Percentiles rank a stretch among this genome's conserved stretches.
Conservation (phyloP, 78 protist genomes). For the Corallochytrium limacisporum region DNA sequence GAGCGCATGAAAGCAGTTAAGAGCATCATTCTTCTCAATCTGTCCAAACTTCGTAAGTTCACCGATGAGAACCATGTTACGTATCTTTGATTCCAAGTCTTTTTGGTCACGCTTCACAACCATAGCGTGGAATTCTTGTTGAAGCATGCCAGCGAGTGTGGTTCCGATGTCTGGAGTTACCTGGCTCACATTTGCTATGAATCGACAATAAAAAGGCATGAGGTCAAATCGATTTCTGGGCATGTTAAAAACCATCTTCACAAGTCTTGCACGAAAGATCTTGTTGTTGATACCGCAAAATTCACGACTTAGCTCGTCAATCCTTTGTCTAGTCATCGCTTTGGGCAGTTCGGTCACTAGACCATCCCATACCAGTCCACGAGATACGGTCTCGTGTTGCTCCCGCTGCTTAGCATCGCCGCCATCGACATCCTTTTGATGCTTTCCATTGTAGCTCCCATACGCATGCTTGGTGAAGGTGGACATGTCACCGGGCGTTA, state of each 20-base stretch:
- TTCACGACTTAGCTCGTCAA: slow-evolving; percentile 1
- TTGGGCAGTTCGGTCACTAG: neutral
- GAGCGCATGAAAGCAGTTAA: slow-evolving; percentile 30
- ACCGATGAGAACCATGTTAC: slow-evolving; percentile 6
- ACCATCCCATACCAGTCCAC: too few species aligned
- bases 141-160: neutral
- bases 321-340: neutral
- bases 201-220: slow-evolving; percentile 16
- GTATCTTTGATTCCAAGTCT: slow-evolving; percentile 4
- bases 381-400: too few species aligned
- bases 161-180: slow-evolving; percentile 1
- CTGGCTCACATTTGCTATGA: neutral
- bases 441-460: too few species aligned
- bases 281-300: slow-evolving; percentile 13
- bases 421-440: too few species aligned
- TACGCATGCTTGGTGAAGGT: too few species aligned
- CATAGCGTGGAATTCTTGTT: neutral
- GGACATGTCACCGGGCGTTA: too few species aligned
- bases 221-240: neutral
- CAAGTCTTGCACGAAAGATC: neutral
- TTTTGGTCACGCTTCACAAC: neutral
- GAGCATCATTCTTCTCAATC: slow-evolving; percentile 10
- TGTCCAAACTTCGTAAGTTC: slow-evolving; percentile 55
- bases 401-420: too few species aligned
- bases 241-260: neutral